phyloP scores from a whole-genome alignment of 139 green algal genomes.

The Pseudopediastrum boryanum region DNA sequence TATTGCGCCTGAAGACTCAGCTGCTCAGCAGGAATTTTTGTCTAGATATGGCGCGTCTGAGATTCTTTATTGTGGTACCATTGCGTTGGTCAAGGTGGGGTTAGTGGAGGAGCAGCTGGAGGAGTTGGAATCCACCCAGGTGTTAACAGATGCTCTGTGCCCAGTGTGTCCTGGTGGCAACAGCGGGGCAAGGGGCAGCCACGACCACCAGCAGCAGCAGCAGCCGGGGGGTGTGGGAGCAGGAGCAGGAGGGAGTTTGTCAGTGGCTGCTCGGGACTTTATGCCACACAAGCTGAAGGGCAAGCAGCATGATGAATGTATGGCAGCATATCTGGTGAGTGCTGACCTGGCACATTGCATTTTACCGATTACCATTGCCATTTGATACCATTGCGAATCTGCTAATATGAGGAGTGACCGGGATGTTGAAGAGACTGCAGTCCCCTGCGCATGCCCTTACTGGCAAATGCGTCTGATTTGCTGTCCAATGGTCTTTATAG shows the following conservation, averaged over 20 bases:
- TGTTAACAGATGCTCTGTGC: not conserved
- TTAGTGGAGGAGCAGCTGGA: not conserved
- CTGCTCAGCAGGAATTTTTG: no score
- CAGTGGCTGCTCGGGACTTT: conserved; percentile 11
- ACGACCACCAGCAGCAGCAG: not conserved
- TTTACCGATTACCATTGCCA: not conserved
- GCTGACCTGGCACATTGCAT: not conserved
- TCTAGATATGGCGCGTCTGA: not conserved
- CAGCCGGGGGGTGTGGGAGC: not conserved
- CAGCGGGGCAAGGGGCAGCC: not conserved
- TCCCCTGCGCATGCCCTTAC: no score
- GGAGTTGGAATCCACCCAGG: not conserved
- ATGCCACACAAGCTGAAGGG: not conserved
- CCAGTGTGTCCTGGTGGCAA: no score
- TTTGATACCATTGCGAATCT: not conserved
- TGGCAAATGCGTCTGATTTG: no score
- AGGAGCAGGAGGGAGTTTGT: not conserved
- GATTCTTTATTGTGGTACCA: not conserved
- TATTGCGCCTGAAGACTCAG: not conserved
- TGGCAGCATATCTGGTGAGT: not conserved
- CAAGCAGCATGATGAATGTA: not conserved
- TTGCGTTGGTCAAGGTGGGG: not conserved
- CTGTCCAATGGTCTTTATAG: no score
- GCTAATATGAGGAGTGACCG: no score
- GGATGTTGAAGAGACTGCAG: no score